These are phyloP conservation scores for Fusarium nurragi DNA, from an alignment of 2,329 filamentous ascomycete species.

Conservation along the genomic window DNA sequence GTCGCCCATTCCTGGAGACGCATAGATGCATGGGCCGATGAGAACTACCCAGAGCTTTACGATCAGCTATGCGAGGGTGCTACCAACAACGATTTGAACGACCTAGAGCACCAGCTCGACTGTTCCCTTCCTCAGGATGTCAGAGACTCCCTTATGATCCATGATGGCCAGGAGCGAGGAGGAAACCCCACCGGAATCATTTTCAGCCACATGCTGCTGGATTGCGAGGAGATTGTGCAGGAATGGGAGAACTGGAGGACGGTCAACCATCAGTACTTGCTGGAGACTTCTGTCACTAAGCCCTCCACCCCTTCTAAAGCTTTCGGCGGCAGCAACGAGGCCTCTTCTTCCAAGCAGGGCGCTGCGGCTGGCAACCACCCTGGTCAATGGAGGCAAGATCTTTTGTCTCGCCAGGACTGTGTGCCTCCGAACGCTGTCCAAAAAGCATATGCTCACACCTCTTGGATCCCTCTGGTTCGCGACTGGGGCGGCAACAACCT, in stretches of 20 bases:
- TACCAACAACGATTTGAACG: conserved; percentile 94
- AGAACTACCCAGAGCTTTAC: conserved; percentile 92
- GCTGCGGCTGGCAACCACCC: conserved; percentile 65
- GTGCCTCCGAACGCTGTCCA: conserved; percentile 88
- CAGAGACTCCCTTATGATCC: conserved; percentile 86
- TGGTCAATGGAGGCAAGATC: conserved; percentile 81
- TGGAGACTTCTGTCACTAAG: conserved; percentile 64
- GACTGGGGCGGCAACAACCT: conserved; percentile 99
- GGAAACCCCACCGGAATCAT: conserved; percentile 91
- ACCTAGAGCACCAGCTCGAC: conserved; percentile 94
- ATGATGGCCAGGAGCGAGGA: conserved; percentile 97
- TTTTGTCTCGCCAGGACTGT: conserved; percentile 85
- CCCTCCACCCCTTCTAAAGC: conserved; percentile 76
- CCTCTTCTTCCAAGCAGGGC: conserved; percentile 73
- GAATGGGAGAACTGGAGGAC: conserved; percentile 97
- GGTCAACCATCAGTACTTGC: conserved; percentile 90
- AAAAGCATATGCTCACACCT: conserved; percentile 90
- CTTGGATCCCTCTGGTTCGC: conserved; percentile 94
- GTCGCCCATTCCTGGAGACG: conserved; percentile 90
- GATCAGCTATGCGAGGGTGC: conserved; percentile 94
- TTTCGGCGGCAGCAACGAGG: conserved; percentile 71
- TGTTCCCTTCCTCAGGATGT: conserved; percentile 93
- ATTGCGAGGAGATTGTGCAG: conserved; percentile 97
- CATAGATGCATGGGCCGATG: conserved; percentile 93
- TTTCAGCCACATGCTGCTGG: conserved; percentile 93